These are phyloP conservation scores for Calonectria hawksworthii DNA, from an alignment of 2,329 filamentous ascomycete species.

Conservation along the genomic window DNA sequence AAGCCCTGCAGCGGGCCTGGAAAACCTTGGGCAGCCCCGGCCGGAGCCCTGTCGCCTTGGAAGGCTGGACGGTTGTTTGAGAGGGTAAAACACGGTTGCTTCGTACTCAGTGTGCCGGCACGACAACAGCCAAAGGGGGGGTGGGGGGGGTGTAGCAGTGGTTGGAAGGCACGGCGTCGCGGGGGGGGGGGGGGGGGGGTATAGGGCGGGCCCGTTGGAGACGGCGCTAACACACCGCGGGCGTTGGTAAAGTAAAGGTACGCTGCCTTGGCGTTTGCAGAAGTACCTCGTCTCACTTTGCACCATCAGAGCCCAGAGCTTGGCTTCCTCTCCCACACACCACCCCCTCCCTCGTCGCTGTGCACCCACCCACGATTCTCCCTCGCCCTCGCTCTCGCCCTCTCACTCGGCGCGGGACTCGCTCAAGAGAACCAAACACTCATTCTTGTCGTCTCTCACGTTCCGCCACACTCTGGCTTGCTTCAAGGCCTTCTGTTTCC, in stretches of 20 bases:
- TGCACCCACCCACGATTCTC: not conserved
- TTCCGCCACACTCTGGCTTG: not conserved
- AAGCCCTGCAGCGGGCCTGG: constrained; percentile 20
- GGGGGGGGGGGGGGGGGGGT: constrained; percentile 17
- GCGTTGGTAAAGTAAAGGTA: constrained; percentile 20
- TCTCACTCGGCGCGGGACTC: not conserved
- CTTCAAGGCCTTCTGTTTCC: not conserved
- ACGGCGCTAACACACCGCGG: constrained; percentile 16
- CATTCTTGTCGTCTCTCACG: not conserved
- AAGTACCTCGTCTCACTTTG: constrained; percentile 18
- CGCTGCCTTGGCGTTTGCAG: constrained; percentile 20
- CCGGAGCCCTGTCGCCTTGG: constrained; percentile 19
- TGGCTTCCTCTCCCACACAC: not conserved
- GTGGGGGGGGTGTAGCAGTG: not conserved
- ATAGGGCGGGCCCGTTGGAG: constrained; percentile 17
- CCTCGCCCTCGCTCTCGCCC: not conserved
- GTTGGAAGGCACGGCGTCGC: constrained; percentile 11
- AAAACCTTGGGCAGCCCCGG: constrained; percentile 9
- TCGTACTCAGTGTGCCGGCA: not conserved
- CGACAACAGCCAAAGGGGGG: not conserved
- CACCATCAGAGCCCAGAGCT: constrained; percentile 3
- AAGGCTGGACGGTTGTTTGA: constrained; percentile 18
- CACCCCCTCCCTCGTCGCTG: not conserved
- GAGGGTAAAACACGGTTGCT: not conserved
- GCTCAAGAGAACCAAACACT: not conserved